These are phyloP conservation scores for Tricholoma sp. DNA, from an alignment of 768 basidiomycete genomes.

Conservation along the genomic window DNA sequence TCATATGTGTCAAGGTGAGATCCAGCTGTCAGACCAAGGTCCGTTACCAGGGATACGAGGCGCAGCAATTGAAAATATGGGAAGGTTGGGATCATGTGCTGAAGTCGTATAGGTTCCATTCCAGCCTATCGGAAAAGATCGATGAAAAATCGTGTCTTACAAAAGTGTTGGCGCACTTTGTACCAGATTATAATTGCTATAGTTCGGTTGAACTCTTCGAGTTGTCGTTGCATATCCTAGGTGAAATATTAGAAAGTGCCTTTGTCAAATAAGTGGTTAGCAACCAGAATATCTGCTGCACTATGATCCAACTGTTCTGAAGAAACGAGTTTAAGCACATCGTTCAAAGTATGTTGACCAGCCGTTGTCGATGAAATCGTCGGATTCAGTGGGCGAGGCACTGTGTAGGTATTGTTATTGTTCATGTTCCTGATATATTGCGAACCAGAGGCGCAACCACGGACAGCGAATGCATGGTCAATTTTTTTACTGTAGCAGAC, in stretches of 20 bases:
- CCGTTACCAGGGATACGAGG: slow-evolving; percentile 45
- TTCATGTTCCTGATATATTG: not conserved
- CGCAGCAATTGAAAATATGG: slow-evolving; percentile 59
- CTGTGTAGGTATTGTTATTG: slow-evolving; percentile 11
- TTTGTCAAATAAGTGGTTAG: not conserved
- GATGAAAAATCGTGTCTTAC: not conserved
- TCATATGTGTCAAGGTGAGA: slow-evolving; percentile 64
- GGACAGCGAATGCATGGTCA: not conserved
- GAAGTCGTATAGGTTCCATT: slow-evolving; percentile 52
- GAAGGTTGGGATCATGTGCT: slow-evolving; percentile 55
- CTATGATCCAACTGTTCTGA: slow-evolving; percentile 7
- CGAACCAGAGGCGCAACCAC: not conserved
- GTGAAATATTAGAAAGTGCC: not conserved
- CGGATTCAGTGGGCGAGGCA: not conserved
- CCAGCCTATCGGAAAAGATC: slow-evolving; percentile 31
- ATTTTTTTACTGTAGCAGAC: not conserved
- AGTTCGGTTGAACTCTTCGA: slow-evolving; percentile 45
- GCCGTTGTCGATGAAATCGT: not conserved
- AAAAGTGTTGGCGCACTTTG: slow-evolving; percentile 34
- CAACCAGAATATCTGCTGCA: slow-evolving; percentile 1
- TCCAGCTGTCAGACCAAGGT: slow-evolving; percentile 45
- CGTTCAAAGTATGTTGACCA: slow-evolving; percentile 10
- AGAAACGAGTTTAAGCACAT: slow-evolving; percentile 5
- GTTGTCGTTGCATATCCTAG: slow-evolving; percentile 35
- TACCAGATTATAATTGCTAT: slow-evolving; percentile 70